phyloP scores from a whole-genome alignment of 129 eudicot genomes.

The Mikania micrantha region DNA sequence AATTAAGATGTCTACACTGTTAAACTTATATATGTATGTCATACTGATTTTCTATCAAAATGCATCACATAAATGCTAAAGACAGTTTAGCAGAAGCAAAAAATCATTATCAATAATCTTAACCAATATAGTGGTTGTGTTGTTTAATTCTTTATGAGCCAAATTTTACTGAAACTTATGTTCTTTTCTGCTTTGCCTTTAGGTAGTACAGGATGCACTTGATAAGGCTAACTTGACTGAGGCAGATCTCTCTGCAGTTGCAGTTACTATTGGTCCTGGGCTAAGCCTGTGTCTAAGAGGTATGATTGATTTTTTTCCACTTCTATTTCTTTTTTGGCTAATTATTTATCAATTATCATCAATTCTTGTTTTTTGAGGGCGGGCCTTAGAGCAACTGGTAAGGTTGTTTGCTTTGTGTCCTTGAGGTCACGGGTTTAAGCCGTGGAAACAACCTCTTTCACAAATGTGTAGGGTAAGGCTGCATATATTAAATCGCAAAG shows the following conservation, averaged over 20 bases:
- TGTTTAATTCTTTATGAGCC: background rate
- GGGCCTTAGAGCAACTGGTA: too few relatives aligned
- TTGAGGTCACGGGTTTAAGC: too few relatives aligned
- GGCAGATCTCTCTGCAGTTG: constrained; percentile 88
- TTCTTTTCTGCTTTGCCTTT: constrained; percentile 11
- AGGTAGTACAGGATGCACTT: constrained; percentile 91
- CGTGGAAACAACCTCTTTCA: too few relatives aligned
- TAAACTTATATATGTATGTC: background rate
- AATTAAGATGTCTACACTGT: background rate
- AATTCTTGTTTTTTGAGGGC: background rate
- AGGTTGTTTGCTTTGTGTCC: too few relatives aligned
- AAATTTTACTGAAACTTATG: background rate
- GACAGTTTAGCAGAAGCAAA: background rate
- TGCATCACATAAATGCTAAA: constrained; percentile 3
- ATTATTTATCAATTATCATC: background rate
- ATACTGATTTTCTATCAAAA: background rate
- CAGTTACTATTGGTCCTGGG: constrained; percentile 98
- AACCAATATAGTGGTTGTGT: constrained; percentile 1
- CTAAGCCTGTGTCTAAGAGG: constrained; percentile 91
- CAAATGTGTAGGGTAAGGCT: too few relatives aligned
- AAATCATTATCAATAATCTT: background rate
- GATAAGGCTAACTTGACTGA: constrained; percentile 78
- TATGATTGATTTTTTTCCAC: constrained; percentile 17
- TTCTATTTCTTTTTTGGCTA: background rate
- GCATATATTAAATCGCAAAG: too few relatives aligned